Evolutionary conservation across 108 stramenopile species (phyloP).

Genomic region (Conticribra weissflogii): DNA sequence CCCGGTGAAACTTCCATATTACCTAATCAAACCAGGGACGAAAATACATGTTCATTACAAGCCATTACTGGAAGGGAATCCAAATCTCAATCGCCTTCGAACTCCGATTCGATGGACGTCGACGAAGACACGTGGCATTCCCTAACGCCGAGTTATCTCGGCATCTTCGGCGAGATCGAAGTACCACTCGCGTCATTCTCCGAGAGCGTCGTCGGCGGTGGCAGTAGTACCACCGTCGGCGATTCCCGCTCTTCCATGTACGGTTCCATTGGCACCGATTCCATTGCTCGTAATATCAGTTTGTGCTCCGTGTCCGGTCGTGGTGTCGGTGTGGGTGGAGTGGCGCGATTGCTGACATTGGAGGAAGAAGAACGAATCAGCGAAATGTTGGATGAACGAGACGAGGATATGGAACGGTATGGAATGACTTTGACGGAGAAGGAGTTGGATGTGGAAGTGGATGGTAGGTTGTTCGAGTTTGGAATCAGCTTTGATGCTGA

Average conservation of each 20-base stretch:
- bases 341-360: constrained; percentile 8
- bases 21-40: too few species aligned
- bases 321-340: not conserved
- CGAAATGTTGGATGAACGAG: constrained; percentile 14
- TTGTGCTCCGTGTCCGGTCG: not conserved
- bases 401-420: constrained; percentile 23
- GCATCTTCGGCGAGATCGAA: not conserved
- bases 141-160: not conserved
- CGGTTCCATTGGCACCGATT: not conserved
- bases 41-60: too few species aligned
- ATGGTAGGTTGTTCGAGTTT: constrained; percentile 11
- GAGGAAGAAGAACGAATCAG: constrained; percentile 29
- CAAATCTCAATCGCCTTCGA: too few species aligned
- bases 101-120: not conserved
- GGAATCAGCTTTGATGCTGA: constrained; percentile 11
- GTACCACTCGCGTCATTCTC: not conserved
- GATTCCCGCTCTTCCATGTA: not conserved
- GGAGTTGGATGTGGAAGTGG: constrained; percentile 15
- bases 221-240: too few species aligned
- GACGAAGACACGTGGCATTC: not conserved
- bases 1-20: too few species aligned
- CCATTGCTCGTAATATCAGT: not conserved
- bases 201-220: not conserved
- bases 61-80: not conserved
- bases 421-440: constrained; percentile 5